Evolutionary conservation across 2,329 filamentous ascomycete genomes (phyloP).

Genomic region (Pestalotiopsis fici): DNA sequence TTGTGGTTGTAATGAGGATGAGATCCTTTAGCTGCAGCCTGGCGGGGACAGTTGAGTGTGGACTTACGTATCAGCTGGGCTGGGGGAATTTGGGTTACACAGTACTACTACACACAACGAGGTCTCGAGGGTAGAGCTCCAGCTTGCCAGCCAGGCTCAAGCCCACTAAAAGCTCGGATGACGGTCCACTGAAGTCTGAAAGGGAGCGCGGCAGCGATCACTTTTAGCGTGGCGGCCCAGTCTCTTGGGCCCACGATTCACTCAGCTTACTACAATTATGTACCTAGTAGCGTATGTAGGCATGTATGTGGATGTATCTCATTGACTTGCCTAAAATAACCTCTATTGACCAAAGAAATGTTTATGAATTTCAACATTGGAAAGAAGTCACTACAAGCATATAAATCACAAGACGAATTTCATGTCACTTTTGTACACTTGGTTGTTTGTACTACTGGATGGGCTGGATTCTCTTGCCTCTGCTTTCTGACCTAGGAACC

Average conservation of each 20-base stretch:
- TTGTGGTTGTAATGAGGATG: background rate
- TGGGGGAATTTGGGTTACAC: background rate
- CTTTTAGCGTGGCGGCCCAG: background rate
- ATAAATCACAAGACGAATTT: background rate
- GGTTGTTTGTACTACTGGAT: background rate
- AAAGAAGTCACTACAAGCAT: too few relatives aligned
- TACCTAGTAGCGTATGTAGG: too few relatives aligned
- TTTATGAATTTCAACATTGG: too few relatives aligned
- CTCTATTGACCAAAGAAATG: too few relatives aligned
- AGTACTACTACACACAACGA: background rate
- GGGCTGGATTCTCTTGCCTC: background rate
- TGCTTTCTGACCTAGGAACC: background rate
- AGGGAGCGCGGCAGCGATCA: background rate
- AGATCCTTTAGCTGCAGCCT: slow-evolving; percentile 3
- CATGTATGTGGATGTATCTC: too few relatives aligned
- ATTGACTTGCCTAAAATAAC: too few relatives aligned
- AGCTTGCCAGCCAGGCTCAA: background rate
- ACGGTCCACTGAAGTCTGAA: background rate
- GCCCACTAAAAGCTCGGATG: slow-evolving; percentile 1
- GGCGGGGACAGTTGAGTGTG: background rate
- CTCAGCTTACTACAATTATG: background rate
- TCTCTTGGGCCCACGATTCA: background rate
- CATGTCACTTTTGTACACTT: background rate
- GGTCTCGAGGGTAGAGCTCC: background rate
- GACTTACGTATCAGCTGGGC: background rate